Evolutionary conservation across 1,284 basidiomycete species (phyloP).

Genomic region (Naganishia albida): DNA sequence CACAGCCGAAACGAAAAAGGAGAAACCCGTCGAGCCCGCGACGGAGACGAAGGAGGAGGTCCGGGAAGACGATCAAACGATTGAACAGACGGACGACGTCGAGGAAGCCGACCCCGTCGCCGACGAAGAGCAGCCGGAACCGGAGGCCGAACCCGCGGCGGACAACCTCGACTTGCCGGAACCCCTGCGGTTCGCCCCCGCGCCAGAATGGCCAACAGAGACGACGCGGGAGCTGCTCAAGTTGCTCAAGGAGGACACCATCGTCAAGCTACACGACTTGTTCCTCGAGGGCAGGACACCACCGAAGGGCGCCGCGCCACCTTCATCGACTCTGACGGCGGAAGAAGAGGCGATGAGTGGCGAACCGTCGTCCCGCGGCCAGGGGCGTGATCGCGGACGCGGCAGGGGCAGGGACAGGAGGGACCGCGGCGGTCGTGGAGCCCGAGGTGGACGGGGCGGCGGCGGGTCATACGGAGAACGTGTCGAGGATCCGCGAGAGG

Average conservation of each 20-base stretch:
- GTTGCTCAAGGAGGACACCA: slow-evolving; percentile 65
- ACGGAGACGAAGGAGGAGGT: not conserved
- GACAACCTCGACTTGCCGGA: slow-evolving; percentile 35
- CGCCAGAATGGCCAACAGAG: slow-evolving; percentile 65
- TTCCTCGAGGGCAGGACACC: slow-evolving; percentile 74
- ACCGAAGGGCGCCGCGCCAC: slow-evolving; percentile 54
- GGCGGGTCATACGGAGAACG: slow-evolving; percentile 33
- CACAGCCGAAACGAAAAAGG: slow-evolving; percentile 21
- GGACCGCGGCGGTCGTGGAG: slow-evolving; percentile 56
- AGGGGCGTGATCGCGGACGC: slow-evolving; percentile 49
- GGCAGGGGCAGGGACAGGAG: slow-evolving; percentile 57
- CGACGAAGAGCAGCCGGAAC: slow-evolving; percentile 23
- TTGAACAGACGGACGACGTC: slow-evolving; percentile 30
- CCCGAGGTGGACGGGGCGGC: slow-evolving; percentile 53
- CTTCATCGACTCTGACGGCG: slow-evolving; percentile 56
- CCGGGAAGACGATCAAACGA: slow-evolving; percentile 13
- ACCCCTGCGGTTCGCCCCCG: slow-evolving; percentile 39
- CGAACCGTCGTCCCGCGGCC: slow-evolving; percentile 41
- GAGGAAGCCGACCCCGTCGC: slow-evolving; percentile 17
- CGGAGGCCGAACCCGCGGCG: slow-evolving; percentile 3
- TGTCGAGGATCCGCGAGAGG: slow-evolving; percentile 67
- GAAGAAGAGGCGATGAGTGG: slow-evolving; percentile 44
- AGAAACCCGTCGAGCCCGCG: slow-evolving; percentile 24
- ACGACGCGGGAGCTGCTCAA: slow-evolving; percentile 62
- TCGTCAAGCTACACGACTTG: slow-evolving; percentile 68